Conservation (phyloP, 2,329 filamentous ascomycete species). For the Microsporum audouinii region DNA sequence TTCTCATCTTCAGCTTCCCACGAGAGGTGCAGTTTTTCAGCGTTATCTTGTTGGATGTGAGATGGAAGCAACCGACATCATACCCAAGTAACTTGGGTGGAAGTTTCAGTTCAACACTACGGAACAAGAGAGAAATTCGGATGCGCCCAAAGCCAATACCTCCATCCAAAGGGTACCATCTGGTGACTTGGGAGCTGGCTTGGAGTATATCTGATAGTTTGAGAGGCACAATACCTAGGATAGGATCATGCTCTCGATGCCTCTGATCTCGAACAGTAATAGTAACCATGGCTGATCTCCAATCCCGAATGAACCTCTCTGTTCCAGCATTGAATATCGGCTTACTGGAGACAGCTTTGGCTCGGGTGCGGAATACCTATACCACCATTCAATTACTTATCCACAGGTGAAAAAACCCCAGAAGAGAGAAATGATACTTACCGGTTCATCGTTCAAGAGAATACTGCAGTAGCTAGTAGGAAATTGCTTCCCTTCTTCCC, state of each 20-base stretch:
- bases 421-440: slow-evolving; percentile 3
- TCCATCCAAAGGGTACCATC: slow-evolving; percentile 94
- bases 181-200: slow-evolving; percentile 71
- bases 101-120: slow-evolving; percentile 73
- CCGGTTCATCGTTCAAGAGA: slow-evolving; percentile 69
- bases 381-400: slow-evolving; percentile 7
- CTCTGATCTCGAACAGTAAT: slow-evolving; percentile 79
- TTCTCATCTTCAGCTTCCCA: slow-evolving; percentile 63
- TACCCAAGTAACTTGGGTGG: slow-evolving; percentile 81
- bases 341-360: slow-evolving; percentile 85
- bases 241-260: slow-evolving; percentile 85
- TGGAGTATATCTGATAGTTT: slow-evolving; percentile 81
- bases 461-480: slow-evolving; percentile 94
- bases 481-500: slow-evolving; percentile 67
- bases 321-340: slow-evolving; percentile 97
- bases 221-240: slow-evolving; percentile 81
- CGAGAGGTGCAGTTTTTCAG: slow-evolving; percentile 51
- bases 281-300: slow-evolving; percentile 77
- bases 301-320: slow-evolving; percentile 84
- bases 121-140: slow-evolving; percentile 79
- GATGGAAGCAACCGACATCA: slow-evolving; percentile 92
- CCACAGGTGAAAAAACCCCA: neutral
- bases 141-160: slow-evolving; percentile 86
- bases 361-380: slow-evolving; percentile 75
- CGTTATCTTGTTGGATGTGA: slow-evolving; percentile 58